phyloP scores from a whole-genome alignment of 108 stramenopile genomes.

The Epithemia pelagica region DNA sequence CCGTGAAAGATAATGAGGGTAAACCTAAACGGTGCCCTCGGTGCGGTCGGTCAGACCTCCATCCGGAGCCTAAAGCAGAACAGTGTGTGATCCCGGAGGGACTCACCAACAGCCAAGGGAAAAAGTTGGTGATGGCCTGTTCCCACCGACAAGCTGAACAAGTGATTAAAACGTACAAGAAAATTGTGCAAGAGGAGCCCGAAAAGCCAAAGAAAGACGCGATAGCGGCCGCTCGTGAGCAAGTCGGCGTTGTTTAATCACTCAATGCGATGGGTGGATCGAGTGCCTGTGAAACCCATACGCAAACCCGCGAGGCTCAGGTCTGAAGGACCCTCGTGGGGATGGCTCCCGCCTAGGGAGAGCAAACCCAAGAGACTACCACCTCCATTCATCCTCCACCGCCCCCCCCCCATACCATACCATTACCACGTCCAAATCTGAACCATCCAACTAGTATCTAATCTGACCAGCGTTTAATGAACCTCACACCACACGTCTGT shows the following conservation, averaged over 20 bases:
- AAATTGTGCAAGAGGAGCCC: not conserved
- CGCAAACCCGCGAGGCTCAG: not conserved
- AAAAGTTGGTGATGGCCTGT: not conserved
- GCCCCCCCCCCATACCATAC: no score
- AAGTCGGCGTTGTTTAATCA: not conserved
- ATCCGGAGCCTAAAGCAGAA: not conserved
- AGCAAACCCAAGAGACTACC: no score
- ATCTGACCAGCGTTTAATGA: no score
- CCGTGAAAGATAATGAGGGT: not conserved
- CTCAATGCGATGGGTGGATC: not conserved
- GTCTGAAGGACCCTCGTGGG: no score
- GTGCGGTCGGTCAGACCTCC: not conserved
- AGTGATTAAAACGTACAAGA: not conserved
- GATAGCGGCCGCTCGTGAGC: not conserved
- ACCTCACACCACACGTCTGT: no score
- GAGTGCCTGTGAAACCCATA: not conserved
- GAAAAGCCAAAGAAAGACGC: not conserved
- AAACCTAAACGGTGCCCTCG: not conserved
- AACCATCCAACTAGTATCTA: no score
- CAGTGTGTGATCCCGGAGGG: not conserved
- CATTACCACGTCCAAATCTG: no score
- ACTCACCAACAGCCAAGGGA: not conserved
- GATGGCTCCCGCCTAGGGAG: not conserved
- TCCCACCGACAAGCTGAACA: not conserved
- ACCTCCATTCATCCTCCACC: no score